A percentile compares a stretch with the other conserved stretches of the same genome.
Conservation (phyloP, 495 filamentous ascomycete genomes). For the Talaromyces wortmannii region DNA sequence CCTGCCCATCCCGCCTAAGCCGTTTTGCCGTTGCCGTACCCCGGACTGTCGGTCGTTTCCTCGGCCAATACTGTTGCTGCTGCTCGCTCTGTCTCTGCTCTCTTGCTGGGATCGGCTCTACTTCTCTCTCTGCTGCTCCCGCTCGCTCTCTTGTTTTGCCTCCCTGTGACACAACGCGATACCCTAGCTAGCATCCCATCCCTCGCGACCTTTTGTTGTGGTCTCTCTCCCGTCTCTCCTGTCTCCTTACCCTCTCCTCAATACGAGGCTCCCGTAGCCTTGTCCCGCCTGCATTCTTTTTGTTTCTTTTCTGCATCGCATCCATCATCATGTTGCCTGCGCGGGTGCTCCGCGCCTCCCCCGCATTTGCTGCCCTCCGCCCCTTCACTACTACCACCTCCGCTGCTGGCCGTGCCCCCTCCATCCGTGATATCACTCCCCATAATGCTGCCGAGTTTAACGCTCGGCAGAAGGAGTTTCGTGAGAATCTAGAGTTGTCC, state of each 20-base stretch:
- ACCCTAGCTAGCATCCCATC: background rate
- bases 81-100: conserved; percentile 12
- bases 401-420: conserved; percentile 55
- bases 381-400: conserved; percentile 57
- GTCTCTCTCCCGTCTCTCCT: background rate
- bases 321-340: conserved; percentile 38
- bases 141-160: conserved; percentile 8
- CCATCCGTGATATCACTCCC: conserved; percentile 75
- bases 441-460: conserved; percentile 68
- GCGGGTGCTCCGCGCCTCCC: conserved; percentile 38
- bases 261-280: conserved; percentile 6
- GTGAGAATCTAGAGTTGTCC: conserved; percentile 63
- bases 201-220: background rate
- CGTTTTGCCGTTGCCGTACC: conserved; percentile 12
- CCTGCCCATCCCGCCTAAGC: background rate
- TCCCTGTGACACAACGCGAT: conserved; percentile 2
- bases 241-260: conserved; percentile 9
- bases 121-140: conserved; percentile 13
- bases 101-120: background rate
- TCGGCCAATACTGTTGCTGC: conserved; percentile 9
- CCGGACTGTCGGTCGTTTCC: conserved; percentile 3
- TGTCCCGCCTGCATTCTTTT: conserved; percentile 8
- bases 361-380: conserved; percentile 44
- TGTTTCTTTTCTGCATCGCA: conserved; percentile 7
- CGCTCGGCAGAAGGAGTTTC: conserved; percentile 75